These are phyloP conservation scores for Dryas octopetala DNA, from an alignment of 306 rosid species.

Conservation along the genomic window DNA sequence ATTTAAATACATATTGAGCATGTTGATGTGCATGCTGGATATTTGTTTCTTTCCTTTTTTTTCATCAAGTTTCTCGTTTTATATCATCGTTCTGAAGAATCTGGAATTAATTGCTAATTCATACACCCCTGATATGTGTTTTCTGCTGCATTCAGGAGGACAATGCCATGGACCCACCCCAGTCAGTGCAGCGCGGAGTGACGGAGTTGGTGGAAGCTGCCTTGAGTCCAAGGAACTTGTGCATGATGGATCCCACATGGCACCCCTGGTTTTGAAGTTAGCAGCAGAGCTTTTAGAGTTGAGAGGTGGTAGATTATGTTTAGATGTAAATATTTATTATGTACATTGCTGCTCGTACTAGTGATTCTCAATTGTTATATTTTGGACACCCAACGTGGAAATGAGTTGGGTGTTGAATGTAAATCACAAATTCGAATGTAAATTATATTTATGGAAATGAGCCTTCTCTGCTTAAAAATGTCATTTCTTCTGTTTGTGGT, in stretches of 20 bases:
- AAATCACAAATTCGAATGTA: background rate
- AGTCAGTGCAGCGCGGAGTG: constrained; percentile 89
- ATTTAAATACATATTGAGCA: background rate
- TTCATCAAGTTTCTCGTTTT: background rate
- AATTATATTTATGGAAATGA: background rate
- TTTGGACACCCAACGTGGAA: background rate
- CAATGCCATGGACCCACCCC: constrained; percentile 84
- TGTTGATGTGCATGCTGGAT: background rate
- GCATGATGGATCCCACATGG: constrained; percentile 99
- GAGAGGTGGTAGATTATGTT: background rate
- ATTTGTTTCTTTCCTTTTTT: background rate
- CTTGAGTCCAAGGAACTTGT: constrained; percentile 83
- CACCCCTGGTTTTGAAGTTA: constrained; percentile 84
- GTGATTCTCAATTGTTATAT: background rate
- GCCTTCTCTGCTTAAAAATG: too few relatives aligned
- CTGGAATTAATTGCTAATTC: background rate
- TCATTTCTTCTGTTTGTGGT: too few relatives aligned
- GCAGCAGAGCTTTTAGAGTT: background rate
- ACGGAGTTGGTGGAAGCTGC: constrained; percentile 97
- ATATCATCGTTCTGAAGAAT: background rate
- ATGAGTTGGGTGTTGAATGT: constrained; percentile 5
- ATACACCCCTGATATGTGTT: background rate
- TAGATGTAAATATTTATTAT: background rate
- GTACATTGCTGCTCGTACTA: background rate
- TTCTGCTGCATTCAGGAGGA: constrained; percentile 61